These are phyloP conservation scores for Trichoderma aggressivum DNA, from an alignment of 2,329 filamentous ascomycete genomes.

Conservation along the genomic window DNA sequence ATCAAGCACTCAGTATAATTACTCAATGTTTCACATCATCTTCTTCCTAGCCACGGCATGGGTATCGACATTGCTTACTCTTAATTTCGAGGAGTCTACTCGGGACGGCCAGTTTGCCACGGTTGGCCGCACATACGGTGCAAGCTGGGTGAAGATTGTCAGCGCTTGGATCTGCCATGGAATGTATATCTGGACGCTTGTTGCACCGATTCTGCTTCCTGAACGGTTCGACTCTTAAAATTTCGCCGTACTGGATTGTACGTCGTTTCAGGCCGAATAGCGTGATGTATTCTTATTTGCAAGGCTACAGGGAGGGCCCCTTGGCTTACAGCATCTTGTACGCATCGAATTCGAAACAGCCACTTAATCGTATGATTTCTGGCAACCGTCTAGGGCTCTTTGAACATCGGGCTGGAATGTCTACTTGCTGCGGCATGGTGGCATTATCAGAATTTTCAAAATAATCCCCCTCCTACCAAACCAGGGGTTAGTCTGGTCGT, in stretches of 20 bases:
- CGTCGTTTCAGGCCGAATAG: neutral
- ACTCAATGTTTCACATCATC: constrained; percentile 92
- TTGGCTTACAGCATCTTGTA: neutral
- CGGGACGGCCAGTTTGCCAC: constrained; percentile 75
- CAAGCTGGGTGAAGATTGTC: constrained; percentile 98
- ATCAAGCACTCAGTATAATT: constrained; percentile 89
- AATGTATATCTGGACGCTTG: constrained; percentile 89
- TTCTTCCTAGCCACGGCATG: constrained; percentile 95
- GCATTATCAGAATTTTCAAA: neutral
- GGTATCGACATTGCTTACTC: constrained; percentile 83
- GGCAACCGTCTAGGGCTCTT: neutral
- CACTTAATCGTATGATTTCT: neutral
- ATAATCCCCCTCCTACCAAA: neutral
- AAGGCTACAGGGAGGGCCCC: neutral
- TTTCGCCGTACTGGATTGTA: neutral
- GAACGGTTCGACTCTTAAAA: constrained; percentile 69
- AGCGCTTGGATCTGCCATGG: constrained; percentile 95
- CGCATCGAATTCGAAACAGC: neutral
- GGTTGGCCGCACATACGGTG: constrained; percentile 92
- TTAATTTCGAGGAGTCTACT: constrained; percentile 66
- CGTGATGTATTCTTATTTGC: neutral
- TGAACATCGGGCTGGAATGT: neutral
- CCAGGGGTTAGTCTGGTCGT: neutral
- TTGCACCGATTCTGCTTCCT: constrained; percentile 80
- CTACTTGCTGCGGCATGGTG: neutral